These are phyloP conservation scores for Rhodotorula sp. DNA, from an alignment of 1,284 basidiomycete species.

Conservation along the genomic window DNA sequence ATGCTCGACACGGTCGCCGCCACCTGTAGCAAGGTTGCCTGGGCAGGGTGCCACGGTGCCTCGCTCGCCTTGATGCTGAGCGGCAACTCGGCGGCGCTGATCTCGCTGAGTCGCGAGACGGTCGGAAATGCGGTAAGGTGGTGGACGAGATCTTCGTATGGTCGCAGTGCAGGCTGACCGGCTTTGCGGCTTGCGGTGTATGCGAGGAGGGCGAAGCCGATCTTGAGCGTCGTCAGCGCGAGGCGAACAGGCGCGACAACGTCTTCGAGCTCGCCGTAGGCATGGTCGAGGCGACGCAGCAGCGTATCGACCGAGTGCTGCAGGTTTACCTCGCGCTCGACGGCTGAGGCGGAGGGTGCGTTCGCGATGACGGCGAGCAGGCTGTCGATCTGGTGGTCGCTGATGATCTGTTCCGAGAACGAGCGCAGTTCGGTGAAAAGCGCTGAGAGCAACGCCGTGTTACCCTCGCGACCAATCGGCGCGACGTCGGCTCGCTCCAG, in stretches of 20 bases:
- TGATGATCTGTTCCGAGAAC: slow-evolving; percentile 55
- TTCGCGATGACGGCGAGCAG: slow-evolving; percentile 44
- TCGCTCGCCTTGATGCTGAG: slow-evolving; percentile 38
- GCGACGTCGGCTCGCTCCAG: slow-evolving; percentile 41
- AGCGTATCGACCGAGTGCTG: slow-evolving; percentile 50
- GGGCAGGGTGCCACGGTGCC: slow-evolving; percentile 30
- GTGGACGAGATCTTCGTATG: slow-evolving; percentile 23
- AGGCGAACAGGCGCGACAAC: slow-evolving; percentile 40
- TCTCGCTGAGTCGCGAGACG: not conserved
- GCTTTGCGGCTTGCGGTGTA: slow-evolving; percentile 8
- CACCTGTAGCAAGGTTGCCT: slow-evolving; percentile 38
- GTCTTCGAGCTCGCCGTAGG: slow-evolving; percentile 35
- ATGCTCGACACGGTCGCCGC: slow-evolving; percentile 24
- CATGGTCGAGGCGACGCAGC: slow-evolving; percentile 31
- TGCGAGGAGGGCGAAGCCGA: slow-evolving; percentile 38
- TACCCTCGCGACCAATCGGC: slow-evolving; percentile 49
- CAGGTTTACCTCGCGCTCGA: slow-evolving; percentile 45
- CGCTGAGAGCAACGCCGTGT: slow-evolving; percentile 64
- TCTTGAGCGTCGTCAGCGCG: slow-evolving; percentile 32
- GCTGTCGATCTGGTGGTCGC: slow-evolving; percentile 42
- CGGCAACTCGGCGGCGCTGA: slow-evolving; percentile 32
- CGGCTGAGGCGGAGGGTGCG: slow-evolving; percentile 7
- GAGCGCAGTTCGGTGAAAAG: slow-evolving; percentile 80
- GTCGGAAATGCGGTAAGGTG: slow-evolving; percentile 31
- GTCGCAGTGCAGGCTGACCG: not conserved